Evolutionary conservation across 192 early-diverging fungal genomes (phyloP), one percentile per base, ranked within the genome.

Genomic region (Coemansia biformis): DNA sequence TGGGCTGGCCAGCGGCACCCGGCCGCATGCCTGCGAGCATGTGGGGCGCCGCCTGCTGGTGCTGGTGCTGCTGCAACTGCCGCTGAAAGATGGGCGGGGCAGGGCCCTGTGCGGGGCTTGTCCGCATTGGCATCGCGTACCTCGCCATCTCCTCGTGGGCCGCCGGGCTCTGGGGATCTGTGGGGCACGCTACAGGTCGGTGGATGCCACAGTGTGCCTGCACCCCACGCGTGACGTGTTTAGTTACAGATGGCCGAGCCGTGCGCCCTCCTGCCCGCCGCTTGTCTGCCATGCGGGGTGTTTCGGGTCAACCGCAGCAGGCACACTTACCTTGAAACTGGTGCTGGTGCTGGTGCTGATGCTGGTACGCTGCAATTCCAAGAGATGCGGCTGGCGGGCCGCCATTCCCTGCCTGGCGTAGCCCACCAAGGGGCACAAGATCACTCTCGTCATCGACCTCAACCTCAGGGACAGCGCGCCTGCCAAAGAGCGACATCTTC

Each of bases 371-470:
- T n/a, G n/a, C n/a, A n/a, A n/a, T n/a, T n/a, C n/a, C n/a, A n/a
- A n/a, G n/a, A n/a, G n/a, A n/a, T n/a, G n/a, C n/a, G n/a, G n/a
- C n/a, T n/a, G n/a, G n/a, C n/a, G n/a, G n/a, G 24, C 24, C 24
- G 24, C 24, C 24, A 26, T 26, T n/a, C n/a, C n/a, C n/a, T n/a
- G 35, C 19, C 18, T 48, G 55, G 11, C 46, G 64, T 34, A 73
- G 46, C 3, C 63, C 69, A 19, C 62, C 69, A 35, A 73, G 40
- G 6, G 69, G 62, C 22, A 66, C 42, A 9, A 48, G 32, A 33
- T 73, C 69, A 11, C 39, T 54, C 10, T 61, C 58, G 22, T 62
- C 58, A 0, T 73, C 69, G 5, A 31, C 34, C 28, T 64, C 62
- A 0, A 2, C 36, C 1, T 34, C 33, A 0, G 21, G 30, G 17